A percentile compares a stretch with the other conserved stretches of the same genome.
These are phyloP conservation scores for Pyrus pyrifolia DNA, from an alignment of 306 rosid genomes.

Conservation along the genomic window DNA sequence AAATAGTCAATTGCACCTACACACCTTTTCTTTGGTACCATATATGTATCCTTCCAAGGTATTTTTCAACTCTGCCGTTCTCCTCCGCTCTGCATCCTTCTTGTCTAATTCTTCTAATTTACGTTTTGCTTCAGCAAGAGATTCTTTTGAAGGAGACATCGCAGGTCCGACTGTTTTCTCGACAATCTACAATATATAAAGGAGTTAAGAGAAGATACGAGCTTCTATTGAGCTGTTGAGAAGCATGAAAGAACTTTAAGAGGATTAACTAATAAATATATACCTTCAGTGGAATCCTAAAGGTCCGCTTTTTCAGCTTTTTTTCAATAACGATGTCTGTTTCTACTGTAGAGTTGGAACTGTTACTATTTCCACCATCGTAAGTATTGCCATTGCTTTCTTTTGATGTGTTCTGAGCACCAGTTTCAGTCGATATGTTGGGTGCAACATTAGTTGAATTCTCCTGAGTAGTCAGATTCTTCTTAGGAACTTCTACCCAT, in stretches of 20 bases:
- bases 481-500: slow-evolving; percentile 90
- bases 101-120: slow-evolving; percentile 71
- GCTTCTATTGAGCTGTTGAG: background rate
- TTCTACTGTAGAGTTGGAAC: slow-evolving; percentile 41
- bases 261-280: slow-evolving; percentile 6
- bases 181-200: slow-evolving; percentile 43
- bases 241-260: background rate
- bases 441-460: slow-evolving; percentile 59
- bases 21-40: slow-evolving; percentile 88
- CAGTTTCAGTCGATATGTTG: slow-evolving; percentile 51
- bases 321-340: slow-evolving; percentile 50
- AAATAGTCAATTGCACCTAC: background rate
- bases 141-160: slow-evolving; percentile 59
- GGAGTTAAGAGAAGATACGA: background rate
- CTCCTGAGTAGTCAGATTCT: slow-evolving; percentile 53
- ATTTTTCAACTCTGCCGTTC: slow-evolving; percentile 88
- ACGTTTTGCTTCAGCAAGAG: slow-evolving; percentile 63
- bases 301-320: slow-evolving; percentile 80
- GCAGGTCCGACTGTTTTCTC: slow-evolving; percentile 65
- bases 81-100: slow-evolving; percentile 88
- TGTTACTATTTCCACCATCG: slow-evolving; percentile 39
- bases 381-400: slow-evolving; percentile 53
- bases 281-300: slow-evolving; percentile 88
- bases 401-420: slow-evolving; percentile 48
- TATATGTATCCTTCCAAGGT: slow-evolving; percentile 90